Percentiles rank a stretch among this genome's conserved stretches.
These are phyloP conservation scores for Acanthamoeba sp. DNA, from an alignment of 208 protist species.

Conservation along the genomic window DNA sequence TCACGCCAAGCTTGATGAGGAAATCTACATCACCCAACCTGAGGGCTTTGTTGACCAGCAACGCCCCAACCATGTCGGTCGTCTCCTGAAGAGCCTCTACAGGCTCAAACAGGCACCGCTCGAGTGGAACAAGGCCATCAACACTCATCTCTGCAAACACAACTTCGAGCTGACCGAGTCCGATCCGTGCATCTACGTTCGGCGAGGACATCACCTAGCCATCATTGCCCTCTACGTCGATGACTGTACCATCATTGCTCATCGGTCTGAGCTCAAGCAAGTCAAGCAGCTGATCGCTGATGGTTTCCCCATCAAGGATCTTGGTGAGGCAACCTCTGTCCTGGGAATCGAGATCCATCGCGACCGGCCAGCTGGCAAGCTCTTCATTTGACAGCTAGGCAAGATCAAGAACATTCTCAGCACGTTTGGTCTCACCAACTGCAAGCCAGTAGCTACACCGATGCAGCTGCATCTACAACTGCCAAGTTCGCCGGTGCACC, in stretches of 20 bases:
- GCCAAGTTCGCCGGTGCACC: no score
- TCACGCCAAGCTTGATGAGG: neutral
- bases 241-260: constrained; percentile 52
- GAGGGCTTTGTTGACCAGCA: constrained; percentile 30
- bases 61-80: neutral
- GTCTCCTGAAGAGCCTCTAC: constrained; percentile 9
- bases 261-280: neutral
- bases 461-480: neutral
- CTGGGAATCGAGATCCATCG: neutral
- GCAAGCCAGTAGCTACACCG: neutral
- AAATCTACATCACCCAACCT: constrained; percentile 52
- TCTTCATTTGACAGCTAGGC: neutral
- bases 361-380: neutral
- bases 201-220: neutral
- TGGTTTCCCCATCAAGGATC: neutral
- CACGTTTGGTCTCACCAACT: neutral
- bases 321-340: neutral
- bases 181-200: constrained; percentile 47
- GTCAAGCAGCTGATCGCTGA: neutral
- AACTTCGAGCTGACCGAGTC: neutral
- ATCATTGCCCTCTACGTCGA: constrained; percentile 48
- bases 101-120: constrained; percentile 62
- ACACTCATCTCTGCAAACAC: neutral
- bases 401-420: neutral
- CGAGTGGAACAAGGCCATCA: neutral